Evolutionary conservation across 1,284 basidiomycete species (phyloP), one percentile per base, ranked within the genome.

Genomic region (Entoloma clypeatum): DNA sequence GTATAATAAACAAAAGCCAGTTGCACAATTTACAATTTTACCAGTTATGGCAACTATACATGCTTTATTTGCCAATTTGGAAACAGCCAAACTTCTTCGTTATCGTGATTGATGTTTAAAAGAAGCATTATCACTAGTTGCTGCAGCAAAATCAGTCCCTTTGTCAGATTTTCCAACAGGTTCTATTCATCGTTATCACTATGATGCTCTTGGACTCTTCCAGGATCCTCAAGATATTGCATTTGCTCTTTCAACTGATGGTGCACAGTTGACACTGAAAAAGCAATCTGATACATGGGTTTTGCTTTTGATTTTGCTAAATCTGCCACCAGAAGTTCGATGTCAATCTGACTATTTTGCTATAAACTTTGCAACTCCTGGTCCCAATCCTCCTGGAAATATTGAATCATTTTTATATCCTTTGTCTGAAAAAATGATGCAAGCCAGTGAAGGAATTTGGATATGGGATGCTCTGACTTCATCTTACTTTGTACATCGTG

Each of bases 271-370:
- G 8, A 61, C 58, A 36, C 45, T 58, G 45, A 62, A 62, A 33
- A 62, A 62, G 44, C 55, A 57, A 22, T 62, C 58, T 5, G 58
- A 58, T 39, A 58, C 54, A 3, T 62, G 54, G 56, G 19, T 62
- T n/a, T 9, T 55, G 1, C 50, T 57, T 10, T 18, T 62, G 3
- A 51, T 58, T 21, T 26, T 62, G 6, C 39, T 60, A 3, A 58
- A 57, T 32, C 39, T 62, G 1, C 58, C 57, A 18, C 22, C 52
- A 21, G 47, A 49, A 28, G 39, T 60, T 8, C 52, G 52, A 2
- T 58, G 52, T 33, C 29, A 50, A 30, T 30, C 52, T 21, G 28
- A 43, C 5, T 48, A 57, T 39, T 38, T 52, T 7, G 52, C 57
- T 36, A 46, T 58, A 11, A 47, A 41, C 35, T 50, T 59, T 44